phyloP scores from a whole-genome alignment of 2,329 filamentous ascomycete species.

The Chaetomiaceae sp. region DNA sequence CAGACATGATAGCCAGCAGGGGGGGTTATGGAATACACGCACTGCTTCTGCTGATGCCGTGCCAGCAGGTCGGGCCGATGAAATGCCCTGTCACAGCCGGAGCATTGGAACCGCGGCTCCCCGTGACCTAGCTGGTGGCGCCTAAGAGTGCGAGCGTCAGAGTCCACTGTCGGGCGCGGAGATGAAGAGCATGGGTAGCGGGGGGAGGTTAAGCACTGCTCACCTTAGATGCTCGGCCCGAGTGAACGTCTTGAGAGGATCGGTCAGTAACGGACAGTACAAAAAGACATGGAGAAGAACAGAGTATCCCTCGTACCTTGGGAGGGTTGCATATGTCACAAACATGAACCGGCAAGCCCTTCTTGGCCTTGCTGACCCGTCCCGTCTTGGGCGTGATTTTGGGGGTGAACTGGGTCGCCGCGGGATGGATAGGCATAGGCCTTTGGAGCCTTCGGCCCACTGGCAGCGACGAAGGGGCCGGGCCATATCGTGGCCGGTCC shows the following conservation, averaged over 20 bases:
- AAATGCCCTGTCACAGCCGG: conserved; percentile 54
- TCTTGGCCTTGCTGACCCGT: conserved; percentile 55
- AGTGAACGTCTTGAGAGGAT: conserved; percentile 50
- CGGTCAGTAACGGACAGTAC: conserved; percentile 20
- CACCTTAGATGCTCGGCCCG: conserved; percentile 60
- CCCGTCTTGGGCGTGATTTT: conserved; percentile 55
- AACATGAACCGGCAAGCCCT: conserved; percentile 54
- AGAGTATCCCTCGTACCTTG: conserved; percentile 39
- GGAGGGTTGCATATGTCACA: conserved; percentile 49
- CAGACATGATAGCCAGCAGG: background rate
- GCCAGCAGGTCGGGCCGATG: conserved; percentile 56
- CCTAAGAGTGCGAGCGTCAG: conserved; percentile 33
- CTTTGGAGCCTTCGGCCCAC: conserved; percentile 36
- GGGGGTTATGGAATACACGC: conserved; percentile 19
- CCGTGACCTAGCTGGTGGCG: conserved; percentile 59
- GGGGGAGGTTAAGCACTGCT: conserved; percentile 12
- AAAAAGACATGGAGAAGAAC: background rate
- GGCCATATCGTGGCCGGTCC: conserved; percentile 40
- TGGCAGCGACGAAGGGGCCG: conserved; percentile 33
- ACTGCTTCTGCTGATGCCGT: conserved; percentile 54
- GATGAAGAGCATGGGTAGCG: background rate
- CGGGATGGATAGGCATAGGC: conserved; percentile 36
- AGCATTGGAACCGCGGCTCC: conserved; percentile 49
- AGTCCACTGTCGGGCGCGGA: background rate
- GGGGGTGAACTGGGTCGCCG: conserved; percentile 37